Evolutionary conservation across 805 yeast species (phyloP), one percentile per base, ranked within the genome.

Genomic region (Ogataea glucozyma): DNA sequence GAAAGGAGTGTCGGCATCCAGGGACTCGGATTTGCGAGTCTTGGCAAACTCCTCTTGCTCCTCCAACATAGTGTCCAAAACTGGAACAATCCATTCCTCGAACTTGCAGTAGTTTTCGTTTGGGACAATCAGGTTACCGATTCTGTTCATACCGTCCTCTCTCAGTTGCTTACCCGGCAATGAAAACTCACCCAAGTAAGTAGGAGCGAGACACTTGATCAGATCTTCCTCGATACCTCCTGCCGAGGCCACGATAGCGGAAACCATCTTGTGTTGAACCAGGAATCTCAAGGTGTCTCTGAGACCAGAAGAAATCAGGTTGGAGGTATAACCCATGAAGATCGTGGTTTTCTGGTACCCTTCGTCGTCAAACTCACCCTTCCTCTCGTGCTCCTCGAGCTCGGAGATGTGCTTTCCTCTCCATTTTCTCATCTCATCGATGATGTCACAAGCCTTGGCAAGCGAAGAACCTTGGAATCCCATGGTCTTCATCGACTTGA

Each of bases 191-290:
- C 99, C 97, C 74, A 95, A 72, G 59, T 82, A 90, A 6, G 99
- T 93, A 43, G 97, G 97, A 2, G 98, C 99, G 43, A 93, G 73
- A 62, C 96, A 89, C 67, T 93, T 93, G 73, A 93, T 93, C 38
- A 93, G 70, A 68, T 93, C 99, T 70, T 93, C 99, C 65, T 93
- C 99, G 48, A 93, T 82, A 53, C 99, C 99, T 53, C 99, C 99
- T 17, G 97, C 99, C 49, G 91, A 78, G n/a, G 98, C 85, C 38
- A 93, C 99, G 57, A 93, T 80, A 13, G 95, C 98, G 56, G 89
- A 85, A 33, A 93, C 96, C 78, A 85, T 86, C 66, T 89, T 91
- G 70, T 95, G 83, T 66, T 95, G 95, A 23, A 89, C 98, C 55
- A 93, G 74, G 62, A 73, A 91, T 61, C 93, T 77, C 53, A 93